Percentiles rank a stretch among this genome's conserved stretches.
phyloP scores from a whole-genome alignment of 345 rosid genomes.

The Hibiscus syriacus region DNA sequence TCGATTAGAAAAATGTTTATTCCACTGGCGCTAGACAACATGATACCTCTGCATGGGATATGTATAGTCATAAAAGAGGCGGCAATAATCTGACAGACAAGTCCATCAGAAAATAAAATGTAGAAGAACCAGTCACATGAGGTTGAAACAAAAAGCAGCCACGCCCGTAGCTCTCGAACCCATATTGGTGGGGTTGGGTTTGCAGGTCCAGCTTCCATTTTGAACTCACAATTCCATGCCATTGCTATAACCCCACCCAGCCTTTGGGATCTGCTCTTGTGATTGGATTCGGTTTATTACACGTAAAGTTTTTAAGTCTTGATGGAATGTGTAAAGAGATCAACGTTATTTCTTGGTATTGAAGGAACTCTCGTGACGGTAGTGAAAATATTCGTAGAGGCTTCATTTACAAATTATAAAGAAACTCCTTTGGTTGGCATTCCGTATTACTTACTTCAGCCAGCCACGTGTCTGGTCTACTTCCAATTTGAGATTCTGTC shows the following conservation, averaged over 20 bases:
- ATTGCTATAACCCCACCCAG: not conserved
- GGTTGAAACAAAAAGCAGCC: not conserved
- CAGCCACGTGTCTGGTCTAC: conserved; percentile 30
- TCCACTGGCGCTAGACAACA: too few relatives aligned
- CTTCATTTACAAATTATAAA: not conserved
- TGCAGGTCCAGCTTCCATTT: not conserved
- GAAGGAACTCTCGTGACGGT: not conserved
- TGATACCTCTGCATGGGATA: not conserved
- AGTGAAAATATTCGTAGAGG: not conserved
- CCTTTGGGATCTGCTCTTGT: too few relatives aligned
- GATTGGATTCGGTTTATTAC: too few relatives aligned
- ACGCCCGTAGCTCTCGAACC: too few relatives aligned
- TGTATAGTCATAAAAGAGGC: not conserved
- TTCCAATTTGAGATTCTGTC: conserved; percentile 1
- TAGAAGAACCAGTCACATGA: not conserved
- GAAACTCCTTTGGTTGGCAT: conserved; percentile 12
- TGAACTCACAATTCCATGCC: not conserved
- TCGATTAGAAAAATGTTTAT: too few relatives aligned
- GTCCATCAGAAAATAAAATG: not conserved
- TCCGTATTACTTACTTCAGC: conserved; percentile 20
- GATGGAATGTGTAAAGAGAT: not conserved
- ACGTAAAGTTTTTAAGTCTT: too few relatives aligned
- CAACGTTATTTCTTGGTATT: not conserved
- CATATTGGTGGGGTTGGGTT: not conserved
- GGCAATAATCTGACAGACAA: not conserved